Evolutionary conservation across 345 rosid genomes (phyloP), one percentile per base, ranked within the genome.

Genomic region (Euphorbia peplus): DNA sequence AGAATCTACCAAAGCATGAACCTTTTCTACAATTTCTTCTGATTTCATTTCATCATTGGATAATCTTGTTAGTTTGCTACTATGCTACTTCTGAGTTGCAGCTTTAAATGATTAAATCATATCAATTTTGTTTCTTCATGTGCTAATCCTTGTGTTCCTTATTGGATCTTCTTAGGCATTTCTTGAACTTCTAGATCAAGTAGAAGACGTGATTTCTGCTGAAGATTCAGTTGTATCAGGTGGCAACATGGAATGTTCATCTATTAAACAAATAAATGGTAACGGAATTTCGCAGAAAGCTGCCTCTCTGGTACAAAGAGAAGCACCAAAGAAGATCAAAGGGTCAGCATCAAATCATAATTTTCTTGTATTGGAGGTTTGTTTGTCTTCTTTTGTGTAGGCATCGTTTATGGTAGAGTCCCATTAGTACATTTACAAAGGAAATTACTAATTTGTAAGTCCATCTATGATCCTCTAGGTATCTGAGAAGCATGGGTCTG

Each of bases 281-380:
- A 62, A 70, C 73, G 79, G 64, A 62, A 24, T 57, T 53, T 41
- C 82, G 16, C 12, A 53, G 21, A 32, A 54, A 72, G 47, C 48
- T 41, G 68, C 72, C 57, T 14, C 68, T 44, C n/a, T 71, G 60
- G 70, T 46, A 53, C 74, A 79, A 46, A 68, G 58, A 73, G 80
- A 29, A 64, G 61, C 70, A 51, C 67, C 48, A 22, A 60, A 69
- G 59, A 71, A 55, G 41, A 76, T 68, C 52, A 58, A 67, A 68
- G 71, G 61, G 70, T 61, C 68, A 66, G 69, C 67, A 22, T 71
- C 79, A 57, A 78, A 80, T 71, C 29, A 60, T 60, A 75, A 74
- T 81, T 88, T 91, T 80, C 95, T 95, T 76, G 97, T 95, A 15
- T 84, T 95, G 78, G 97, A 95, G 96, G 99, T 87, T 67, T 50